Base-by-base conservation (phyloP, 179 eudicot species). In the Dionaea muscipula region DNA sequence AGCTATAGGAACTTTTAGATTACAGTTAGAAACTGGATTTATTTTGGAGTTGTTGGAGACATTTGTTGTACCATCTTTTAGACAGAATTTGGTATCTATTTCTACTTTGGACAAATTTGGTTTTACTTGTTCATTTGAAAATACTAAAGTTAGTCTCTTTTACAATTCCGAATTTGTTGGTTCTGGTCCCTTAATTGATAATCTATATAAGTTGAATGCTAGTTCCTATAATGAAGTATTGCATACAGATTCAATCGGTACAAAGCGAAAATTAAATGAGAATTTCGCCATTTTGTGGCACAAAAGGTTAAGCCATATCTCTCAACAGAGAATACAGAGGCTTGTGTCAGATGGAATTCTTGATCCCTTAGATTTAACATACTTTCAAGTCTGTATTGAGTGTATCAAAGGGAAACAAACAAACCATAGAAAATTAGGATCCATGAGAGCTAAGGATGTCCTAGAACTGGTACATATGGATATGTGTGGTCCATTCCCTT, bases 211-310 rank as follows among this genome's bases (percentile, higher is more conserved):
- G 13, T 62, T 14, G 24, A n/a, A 53, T 17, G 26, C 38, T 23
- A 8, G 18, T 17, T 8, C 27, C 19, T 28, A 50, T 50, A 23
- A 47, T 57, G 22, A 57, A 56, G 35, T 24, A 22, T 48, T 64
- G 37, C 57, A 57, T 22, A 51, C 38, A 56, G 14, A 50, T 3
- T 56, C 37, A n/a, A 56, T 40, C n/a, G 63, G 57, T 37, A 50
- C 16, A 16, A 6, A 16, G 4, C 28, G 28, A 56, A 56, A 18
- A 26, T 4, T n/a, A 44, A 12, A 24, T 2, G 6, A 44, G 26
- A 43, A 17, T 20, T 27, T 21, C 10, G 0, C 8, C 3, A 3
- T 8, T 13, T 46, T 46, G 40, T 57, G 61, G 52, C 26, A 46
- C 44, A 57, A 44, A 12, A 7, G 25, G 1, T 7, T 36, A n/a